Conservation (phyloP, 495 filamentous ascomycete species). For the Penicillium alfredii region DNA sequence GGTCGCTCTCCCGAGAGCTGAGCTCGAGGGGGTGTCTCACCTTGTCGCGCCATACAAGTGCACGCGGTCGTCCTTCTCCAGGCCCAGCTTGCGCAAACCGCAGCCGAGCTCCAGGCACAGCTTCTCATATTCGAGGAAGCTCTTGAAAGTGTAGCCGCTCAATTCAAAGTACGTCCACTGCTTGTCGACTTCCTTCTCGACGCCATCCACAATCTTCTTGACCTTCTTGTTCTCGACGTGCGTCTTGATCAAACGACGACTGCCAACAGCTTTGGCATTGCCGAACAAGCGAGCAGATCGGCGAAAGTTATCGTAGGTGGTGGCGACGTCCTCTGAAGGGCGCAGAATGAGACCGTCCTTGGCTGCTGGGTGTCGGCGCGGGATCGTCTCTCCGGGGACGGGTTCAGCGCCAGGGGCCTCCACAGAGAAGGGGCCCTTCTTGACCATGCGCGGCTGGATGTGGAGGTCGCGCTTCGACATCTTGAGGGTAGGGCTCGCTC, state of each 20-base stretch:
- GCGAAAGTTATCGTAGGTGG: slow-evolving; percentile 79
- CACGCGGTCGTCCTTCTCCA: slow-evolving; percentile 65
- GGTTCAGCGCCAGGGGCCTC: slow-evolving; percentile 67
- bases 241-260: slow-evolving; percentile 71
- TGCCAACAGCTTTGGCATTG: slow-evolving; percentile 80
- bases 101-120: slow-evolving; percentile 65
- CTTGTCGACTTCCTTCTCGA: slow-evolving; percentile 87
- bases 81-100: slow-evolving; percentile 73
- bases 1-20: neutral
- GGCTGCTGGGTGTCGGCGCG: slow-evolving; percentile 68
- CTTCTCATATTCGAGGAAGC: slow-evolving; percentile 83
- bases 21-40: slow-evolving; percentile 24
- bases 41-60: slow-evolving; percentile 90
- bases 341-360: slow-evolving; percentile 63
- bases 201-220: slow-evolving; percentile 91
- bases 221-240: slow-evolving; percentile 94
- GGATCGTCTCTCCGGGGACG: slow-evolving; percentile 83
- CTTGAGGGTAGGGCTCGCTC: slow-evolving; percentile 13
- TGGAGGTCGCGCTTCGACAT: slow-evolving; percentile 47
- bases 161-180: slow-evolving; percentile 95
- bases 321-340: slow-evolving; percentile 67
- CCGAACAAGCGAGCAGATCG: slow-evolving; percentile 75
- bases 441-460: slow-evolving; percentile 57
- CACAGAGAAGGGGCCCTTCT: slow-evolving; percentile 64
- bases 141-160: slow-evolving; percentile 77